phyloP scores from a whole-genome alignment of 2,329 filamentous ascomycete species.

The Colletotrichum gloeosporioides region DNA sequence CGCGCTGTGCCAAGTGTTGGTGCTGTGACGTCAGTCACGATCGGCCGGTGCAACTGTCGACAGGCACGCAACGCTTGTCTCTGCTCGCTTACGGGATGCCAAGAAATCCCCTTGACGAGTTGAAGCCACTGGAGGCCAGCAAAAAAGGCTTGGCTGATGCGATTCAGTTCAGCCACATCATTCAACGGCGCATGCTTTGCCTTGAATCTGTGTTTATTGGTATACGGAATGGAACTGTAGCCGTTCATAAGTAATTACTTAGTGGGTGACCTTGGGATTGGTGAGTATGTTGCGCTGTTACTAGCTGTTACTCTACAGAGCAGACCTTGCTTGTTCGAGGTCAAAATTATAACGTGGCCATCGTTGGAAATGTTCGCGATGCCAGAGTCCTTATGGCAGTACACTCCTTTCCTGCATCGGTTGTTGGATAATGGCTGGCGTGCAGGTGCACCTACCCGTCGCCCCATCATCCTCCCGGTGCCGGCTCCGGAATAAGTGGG shows the following conservation, averaged over 20 bases:
- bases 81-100: background rate
- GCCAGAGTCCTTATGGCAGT: background rate
- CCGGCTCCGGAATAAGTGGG: background rate
- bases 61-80: background rate
- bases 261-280: too few species aligned
- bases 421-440: background rate
- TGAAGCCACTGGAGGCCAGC: slow-evolving; percentile 8
- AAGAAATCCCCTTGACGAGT: background rate
- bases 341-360: background rate
- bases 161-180: slow-evolving; percentile 1
- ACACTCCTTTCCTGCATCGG: background rate
- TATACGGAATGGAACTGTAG: accelerated
- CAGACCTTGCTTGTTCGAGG: background rate
- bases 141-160: slow-evolving; percentile 19
- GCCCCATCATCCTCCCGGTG: background rate
- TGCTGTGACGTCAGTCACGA: background rate
- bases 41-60: background rate
- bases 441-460: background rate
- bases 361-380: background rate
- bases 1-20: background rate
- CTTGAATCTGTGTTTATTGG: accelerated
- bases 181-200: background rate
- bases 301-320: background rate
- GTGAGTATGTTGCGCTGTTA: background rate
- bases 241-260: background rate